Evolutionary conservation across 306 rosid species (phyloP).

Genomic region (Gynostemma pentaphyllum): DNA sequence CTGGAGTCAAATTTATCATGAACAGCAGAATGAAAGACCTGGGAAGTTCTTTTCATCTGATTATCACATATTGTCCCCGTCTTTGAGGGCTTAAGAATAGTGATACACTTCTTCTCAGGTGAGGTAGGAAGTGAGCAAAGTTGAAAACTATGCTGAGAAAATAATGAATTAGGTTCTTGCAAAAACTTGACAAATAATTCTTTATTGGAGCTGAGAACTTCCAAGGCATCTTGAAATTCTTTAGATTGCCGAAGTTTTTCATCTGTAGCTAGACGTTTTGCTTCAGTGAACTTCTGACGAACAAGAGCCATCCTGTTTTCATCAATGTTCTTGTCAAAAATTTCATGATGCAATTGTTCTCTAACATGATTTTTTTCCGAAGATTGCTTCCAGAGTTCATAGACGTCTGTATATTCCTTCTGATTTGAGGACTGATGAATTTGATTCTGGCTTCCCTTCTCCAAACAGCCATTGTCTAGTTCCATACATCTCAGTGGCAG

Average conservation of each 20-base stretch:
- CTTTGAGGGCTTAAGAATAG: constrained; percentile 78
- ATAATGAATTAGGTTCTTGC: constrained; percentile 42
- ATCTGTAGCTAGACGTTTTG: constrained; percentile 49
- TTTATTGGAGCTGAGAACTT: constrained; percentile 67
- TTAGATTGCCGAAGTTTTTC: constrained; percentile 55
- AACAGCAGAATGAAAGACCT: constrained; percentile 27
- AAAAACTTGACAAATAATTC: constrained; percentile 57
- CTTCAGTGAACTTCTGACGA: constrained; percentile 64
- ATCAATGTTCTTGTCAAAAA: constrained; percentile 30
- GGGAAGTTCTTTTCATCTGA: constrained; percentile 25
- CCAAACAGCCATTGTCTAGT: constrained; percentile 33
- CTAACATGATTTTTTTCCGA: constrained; percentile 32
- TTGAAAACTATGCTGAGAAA: constrained; percentile 47
- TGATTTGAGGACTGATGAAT: constrained; percentile 31
- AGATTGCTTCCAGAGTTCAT: constrained; percentile 69
- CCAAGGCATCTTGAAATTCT: constrained; percentile 71
- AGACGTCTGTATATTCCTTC: constrained; percentile 35
- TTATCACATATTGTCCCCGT: constrained; percentile 36
- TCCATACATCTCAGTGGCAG: constrained; percentile 38
- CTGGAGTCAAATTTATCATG: constrained; percentile 33
- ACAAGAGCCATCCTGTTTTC: constrained; percentile 59
- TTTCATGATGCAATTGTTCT: constrained; percentile 52
- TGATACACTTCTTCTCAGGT: constrained; percentile 52
- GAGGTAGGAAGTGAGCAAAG: constrained; percentile 35
- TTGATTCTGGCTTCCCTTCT: constrained; percentile 37